These are phyloP conservation scores for Chrysanthemum seticuspe DNA, from an alignment of 129 eudicot species.

Conservation along the genomic window DNA sequence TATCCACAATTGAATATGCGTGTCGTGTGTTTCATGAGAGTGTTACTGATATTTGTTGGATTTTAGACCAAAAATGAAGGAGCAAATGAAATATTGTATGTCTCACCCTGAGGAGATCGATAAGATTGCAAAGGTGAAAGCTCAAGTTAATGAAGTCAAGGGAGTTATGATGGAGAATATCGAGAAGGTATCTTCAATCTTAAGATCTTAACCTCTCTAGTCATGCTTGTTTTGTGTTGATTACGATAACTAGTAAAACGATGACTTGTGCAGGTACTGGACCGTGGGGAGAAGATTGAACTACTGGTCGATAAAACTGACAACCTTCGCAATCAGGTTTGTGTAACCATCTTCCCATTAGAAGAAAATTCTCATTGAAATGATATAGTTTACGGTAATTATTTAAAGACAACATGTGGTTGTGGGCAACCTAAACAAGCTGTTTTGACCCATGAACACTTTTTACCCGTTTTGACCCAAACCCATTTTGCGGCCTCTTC, in stretches of 20 bases:
- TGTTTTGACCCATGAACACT: neutral
- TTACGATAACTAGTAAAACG: neutral
- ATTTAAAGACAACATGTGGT: neutral
- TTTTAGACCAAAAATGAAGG: constrained; percentile 69
- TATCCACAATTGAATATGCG: neutral
- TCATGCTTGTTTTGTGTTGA: neutral
- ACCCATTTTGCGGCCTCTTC: neutral
- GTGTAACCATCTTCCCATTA: constrained; percentile 16
- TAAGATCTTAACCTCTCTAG: neutral
- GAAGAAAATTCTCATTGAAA: neutral
- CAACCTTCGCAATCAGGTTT: constrained; percentile 78
- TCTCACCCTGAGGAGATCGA: constrained; percentile 75
- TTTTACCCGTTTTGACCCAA: neutral
- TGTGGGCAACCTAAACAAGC: neutral
- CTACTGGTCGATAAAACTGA: constrained; percentile 81
- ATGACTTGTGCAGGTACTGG: constrained; percentile 61
- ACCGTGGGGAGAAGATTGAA: constrained; percentile 92
- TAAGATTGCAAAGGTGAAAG: constrained; percentile 78
- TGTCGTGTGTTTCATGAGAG: neutral
- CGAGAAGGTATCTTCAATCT: constrained; percentile 53
- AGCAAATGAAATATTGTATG: constrained; percentile 70
- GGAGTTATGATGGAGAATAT: constrained; percentile 88
- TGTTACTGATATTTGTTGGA: constrained; percentile 18
- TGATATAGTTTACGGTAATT: too few species aligned
- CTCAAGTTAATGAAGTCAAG: constrained; percentile 76